Percentiles rank a stretch among this genome's conserved stretches.
Conservation (phyloP, 352 stramenopile species). For the Phytophthora idaei region DNA sequence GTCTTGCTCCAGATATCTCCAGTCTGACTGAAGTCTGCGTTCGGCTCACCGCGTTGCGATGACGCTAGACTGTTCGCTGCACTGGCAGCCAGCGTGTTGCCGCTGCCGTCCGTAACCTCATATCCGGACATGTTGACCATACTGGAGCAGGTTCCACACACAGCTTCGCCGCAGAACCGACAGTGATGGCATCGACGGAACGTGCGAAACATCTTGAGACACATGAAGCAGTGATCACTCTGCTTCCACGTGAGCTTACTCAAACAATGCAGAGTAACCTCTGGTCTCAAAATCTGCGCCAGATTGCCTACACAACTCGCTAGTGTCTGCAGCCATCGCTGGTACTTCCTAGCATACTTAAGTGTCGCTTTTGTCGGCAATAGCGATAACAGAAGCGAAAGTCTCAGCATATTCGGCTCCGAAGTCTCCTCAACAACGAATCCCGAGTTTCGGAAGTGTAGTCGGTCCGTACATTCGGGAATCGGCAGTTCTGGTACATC, state of each 20-base stretch:
- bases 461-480: conserved; percentile 37
- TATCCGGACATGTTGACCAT: conserved; percentile 57
- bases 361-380: conserved; percentile 44
- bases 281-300: conserved; percentile 19
- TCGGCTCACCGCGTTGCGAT: conserved; percentile 15
- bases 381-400: conserved; percentile 57
- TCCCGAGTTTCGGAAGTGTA: conserved; percentile 54
- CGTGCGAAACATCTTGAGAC: conserved; percentile 70
- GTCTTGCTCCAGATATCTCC: conserved; percentile 31
- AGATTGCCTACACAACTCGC: conserved; percentile 47
- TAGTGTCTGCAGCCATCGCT: conserved; percentile 38
- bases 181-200: conserved; percentile 80
- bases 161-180: conserved; percentile 71
- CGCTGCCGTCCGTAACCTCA: conserved; percentile 36
- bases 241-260: conserved; percentile 60
- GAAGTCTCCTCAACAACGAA: conserved; percentile 64
- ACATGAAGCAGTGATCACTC: conserved; percentile 72
- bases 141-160: conserved; percentile 69
- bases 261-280: conserved; percentile 42
- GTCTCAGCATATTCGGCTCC: conserved; percentile 37
- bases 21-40: conserved; percentile 33
- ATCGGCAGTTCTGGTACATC: conserved; percentile 41
- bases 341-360: conserved; percentile 42
- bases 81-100: conserved; percentile 26
- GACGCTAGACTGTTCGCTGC: conserved; percentile 14